A percentile compares a stretch with the other conserved stretches of the same genome.
Conservation (phyloP, 371 early-diverging fungal species). For the Zopfochytrium polystomum region DNA sequence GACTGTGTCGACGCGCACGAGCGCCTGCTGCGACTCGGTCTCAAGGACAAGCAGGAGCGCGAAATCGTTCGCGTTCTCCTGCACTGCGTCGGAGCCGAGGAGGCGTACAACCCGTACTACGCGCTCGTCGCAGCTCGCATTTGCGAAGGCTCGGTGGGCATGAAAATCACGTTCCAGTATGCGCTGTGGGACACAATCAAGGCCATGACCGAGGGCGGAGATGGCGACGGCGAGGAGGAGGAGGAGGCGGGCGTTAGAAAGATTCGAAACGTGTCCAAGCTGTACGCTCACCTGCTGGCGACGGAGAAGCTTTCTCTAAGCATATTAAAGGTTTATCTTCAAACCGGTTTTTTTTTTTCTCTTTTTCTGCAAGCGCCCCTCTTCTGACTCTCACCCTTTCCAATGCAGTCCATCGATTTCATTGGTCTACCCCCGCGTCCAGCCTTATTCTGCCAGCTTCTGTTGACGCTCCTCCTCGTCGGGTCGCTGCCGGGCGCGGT, state of each 20-base stretch:
- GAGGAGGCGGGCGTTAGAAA: slow-evolving; percentile 24
- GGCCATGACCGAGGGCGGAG: slow-evolving; percentile 29
- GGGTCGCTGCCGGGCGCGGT: background rate
- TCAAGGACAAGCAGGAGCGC: slow-evolving; percentile 88
- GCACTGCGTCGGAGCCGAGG: slow-evolving; percentile 86
- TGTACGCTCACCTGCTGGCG: slow-evolving; percentile 36
- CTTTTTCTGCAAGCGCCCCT: background rate
- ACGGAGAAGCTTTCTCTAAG: slow-evolving; percentile 26
- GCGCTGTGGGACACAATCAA: slow-evolving; percentile 82
- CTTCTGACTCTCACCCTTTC: background rate
- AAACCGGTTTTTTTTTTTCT: too few relatives aligned
- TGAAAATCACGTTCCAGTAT: slow-evolving; percentile 91
- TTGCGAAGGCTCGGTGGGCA: slow-evolving; percentile 71
- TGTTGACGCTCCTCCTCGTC: slow-evolving; percentile 26
- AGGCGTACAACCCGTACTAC: slow-evolving; percentile 91
- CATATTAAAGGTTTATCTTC: slow-evolving; percentile 38
- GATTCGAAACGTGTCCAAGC: slow-evolving; percentile 37
- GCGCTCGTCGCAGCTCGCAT: slow-evolving; percentile 76
- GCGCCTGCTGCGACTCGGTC: slow-evolving; percentile 71
- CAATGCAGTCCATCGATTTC: slow-evolving; percentile 23
- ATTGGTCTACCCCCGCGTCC: slow-evolving; percentile 20
- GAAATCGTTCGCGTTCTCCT: slow-evolving; percentile 90
- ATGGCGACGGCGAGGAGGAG: slow-evolving; percentile 8
- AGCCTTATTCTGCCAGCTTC: slow-evolving; percentile 28
- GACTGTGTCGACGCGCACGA: slow-evolving; percentile 93